Evolutionary conservation across 495 filamentous ascomycete genomes (phyloP), one percentile per base, ranked within the genome.

Genomic region (Aspergillus sclerotiicarbonarius): DNA sequence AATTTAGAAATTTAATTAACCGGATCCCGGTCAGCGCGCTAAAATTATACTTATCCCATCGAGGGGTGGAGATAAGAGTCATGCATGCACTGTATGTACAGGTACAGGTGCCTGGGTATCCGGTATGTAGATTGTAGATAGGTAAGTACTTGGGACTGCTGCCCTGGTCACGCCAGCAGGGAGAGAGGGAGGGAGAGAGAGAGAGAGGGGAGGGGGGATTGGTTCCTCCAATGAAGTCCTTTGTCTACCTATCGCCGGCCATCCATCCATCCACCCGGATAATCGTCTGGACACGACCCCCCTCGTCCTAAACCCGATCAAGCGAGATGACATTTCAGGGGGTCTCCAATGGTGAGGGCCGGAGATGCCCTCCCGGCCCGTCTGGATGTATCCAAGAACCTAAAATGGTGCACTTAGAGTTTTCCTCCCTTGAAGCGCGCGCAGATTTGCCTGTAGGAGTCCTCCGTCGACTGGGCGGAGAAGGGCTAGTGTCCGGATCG

Each of bases 51-150:
- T 41, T 41, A 41, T 41, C 37, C 37, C 37, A 41, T 41, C 37
- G n/a, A 41, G 25, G 25, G 25, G 37, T 41, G 46, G 25, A 32
- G 47, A 50, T 50, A 50, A 50, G 47, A 50, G 7, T 41, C 37
- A 50, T 16, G 47, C 29, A 50, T 31, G 25, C 47, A 16, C 25
- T 50, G 16, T 18, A 31, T 16, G 16, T 29, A 49, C 13, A 29
- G 46, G 12, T 8, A 15, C 21, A 49, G 46, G 46, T 15, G 21
- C 20, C 13, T 6, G 10, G 1, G 46, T 21, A 7, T n/a, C n/a
- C n/a, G 8, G 9, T 25, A 20, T 15, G 47, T n/a, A 16, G 31
- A 21, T 46, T 9, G 25, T 46, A 46, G 44, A 25, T 25, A 41
- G 33, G 33, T 25, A 41, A 7, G 33, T 41, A 41, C 37, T n/a